These are phyloP conservation scores for Ciborinia camelliae DNA, from an alignment of 2,329 filamentous ascomycete species.

Conservation along the genomic window DNA sequence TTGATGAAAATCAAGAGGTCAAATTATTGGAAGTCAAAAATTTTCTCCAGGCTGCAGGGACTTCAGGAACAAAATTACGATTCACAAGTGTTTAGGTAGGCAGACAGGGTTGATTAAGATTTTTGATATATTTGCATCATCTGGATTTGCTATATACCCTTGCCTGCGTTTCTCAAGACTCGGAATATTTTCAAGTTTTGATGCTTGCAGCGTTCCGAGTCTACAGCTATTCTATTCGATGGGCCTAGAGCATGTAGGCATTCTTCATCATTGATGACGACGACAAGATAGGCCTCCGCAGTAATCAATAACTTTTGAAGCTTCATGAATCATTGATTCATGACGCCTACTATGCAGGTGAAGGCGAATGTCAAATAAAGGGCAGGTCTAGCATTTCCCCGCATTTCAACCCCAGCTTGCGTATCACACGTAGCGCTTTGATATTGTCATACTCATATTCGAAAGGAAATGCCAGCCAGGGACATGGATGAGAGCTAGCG, in stretches of 20 bases:
- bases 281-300: not conserved
- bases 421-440: conserved; percentile 13
- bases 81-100: not conserved
- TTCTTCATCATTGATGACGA: not conserved
- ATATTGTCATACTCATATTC: not conserved
- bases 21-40: not conserved
- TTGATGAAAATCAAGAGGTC: not conserved
- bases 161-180: not conserved
- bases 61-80: conserved; percentile 17
- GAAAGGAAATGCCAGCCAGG: not conserved
- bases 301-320: not conserved
- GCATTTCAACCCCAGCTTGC: conserved; percentile 18
- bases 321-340: not conserved
- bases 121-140: conserved; percentile 6
- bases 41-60: conserved; percentile 13
- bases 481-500: conserved; percentile 11
- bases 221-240: not conserved
- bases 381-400: conserved; percentile 4
- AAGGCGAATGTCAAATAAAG: not conserved
- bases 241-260: not conserved
- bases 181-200: not conserved
- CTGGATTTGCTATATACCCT: not conserved
- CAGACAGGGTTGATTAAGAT: conserved; percentile 3
- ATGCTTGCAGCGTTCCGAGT: not conserved
- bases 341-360: not conserved